phyloP scores from a whole-genome alignment of 352 stramenopile species.

The Pythium insidiosum region DNA sequence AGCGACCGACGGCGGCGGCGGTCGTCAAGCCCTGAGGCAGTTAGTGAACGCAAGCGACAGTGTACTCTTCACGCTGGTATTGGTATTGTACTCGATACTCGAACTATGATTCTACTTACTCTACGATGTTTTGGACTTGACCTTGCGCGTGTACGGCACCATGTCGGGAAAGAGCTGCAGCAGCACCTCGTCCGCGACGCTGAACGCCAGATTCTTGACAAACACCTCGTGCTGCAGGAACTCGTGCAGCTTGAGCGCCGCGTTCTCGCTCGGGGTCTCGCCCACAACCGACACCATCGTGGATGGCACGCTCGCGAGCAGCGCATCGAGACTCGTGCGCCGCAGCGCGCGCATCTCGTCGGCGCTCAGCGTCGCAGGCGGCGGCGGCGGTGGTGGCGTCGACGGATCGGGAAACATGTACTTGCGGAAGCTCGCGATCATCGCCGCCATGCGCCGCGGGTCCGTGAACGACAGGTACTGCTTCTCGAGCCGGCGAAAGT shows the following conservation, averaged over 20 bases:
- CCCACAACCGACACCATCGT: conserved; percentile 72
- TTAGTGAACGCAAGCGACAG: not conserved
- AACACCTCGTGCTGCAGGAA: conserved; percentile 85
- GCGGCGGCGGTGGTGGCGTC: not conserved
- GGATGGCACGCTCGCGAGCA: conserved; percentile 62
- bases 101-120: not conserved
- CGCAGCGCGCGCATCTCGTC: conserved; percentile 46
- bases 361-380: conserved; percentile 9
- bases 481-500: conserved; percentile 76
- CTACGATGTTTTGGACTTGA: not conserved
- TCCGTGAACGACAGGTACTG: conserved; percentile 80
- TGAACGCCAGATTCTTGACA: conserved; percentile 82
- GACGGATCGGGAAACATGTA: conserved; percentile 49
- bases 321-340: conserved; percentile 58
- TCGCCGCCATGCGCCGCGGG: conserved; percentile 46
- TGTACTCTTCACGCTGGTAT: not conserved
- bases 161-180: conserved; percentile 71
- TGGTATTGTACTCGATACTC: not conserved
- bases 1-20: conserved; percentile 15
- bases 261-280: conserved; percentile 64
- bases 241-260: conserved; percentile 77
- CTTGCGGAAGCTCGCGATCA: conserved; percentile 38
- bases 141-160: conserved; percentile 36
- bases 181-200: conserved; percentile 65
- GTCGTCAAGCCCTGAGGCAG: conserved; percentile 11